Percentiles rank a stretch among this genome's conserved stretches.
Conservation (phyloP, 305 asterid genomes). For the Withania somnifera region DNA sequence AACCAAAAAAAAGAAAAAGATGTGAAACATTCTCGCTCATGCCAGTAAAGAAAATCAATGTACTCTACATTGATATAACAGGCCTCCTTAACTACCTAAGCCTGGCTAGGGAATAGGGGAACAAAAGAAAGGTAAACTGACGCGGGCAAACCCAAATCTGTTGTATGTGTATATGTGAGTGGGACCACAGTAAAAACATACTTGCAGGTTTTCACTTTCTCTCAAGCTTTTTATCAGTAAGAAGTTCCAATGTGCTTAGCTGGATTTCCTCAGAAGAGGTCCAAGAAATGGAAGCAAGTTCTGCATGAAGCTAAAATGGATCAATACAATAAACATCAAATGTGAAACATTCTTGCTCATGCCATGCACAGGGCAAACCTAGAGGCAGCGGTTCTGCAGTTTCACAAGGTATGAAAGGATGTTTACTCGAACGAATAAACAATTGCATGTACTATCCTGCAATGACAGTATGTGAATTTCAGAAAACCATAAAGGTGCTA, state of each 20-base stretch:
- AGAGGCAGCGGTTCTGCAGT: not conserved
- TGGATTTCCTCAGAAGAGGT: conserved; percentile 86
- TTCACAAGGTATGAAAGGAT: not conserved
- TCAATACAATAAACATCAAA: not conserved
- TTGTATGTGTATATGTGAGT: not conserved
- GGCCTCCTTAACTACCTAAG: not conserved
- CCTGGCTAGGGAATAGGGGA: not conserved
- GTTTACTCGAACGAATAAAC: not conserved
- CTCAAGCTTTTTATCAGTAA: conserved; percentile 84
- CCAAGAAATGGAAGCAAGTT: conserved; percentile 89
- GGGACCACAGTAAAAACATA: conserved; percentile 11
- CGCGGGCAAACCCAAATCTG: not conserved
- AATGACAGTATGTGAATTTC: not conserved
- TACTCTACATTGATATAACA: not conserved
- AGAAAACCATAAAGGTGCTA: not conserved
- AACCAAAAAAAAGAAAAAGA: not conserved
- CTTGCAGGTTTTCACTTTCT: conserved; percentile 93
- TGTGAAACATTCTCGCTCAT: not conserved
- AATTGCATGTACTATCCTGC: not conserved
- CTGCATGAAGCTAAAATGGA: conserved; percentile 34
- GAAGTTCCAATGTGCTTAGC: conserved; percentile 73
- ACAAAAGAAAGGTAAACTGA: not conserved
- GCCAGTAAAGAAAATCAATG: not conserved
- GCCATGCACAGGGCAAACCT: not conserved
- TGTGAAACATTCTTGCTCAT: not conserved